These are phyloP conservation scores for Amniculicola lignicola DNA, from an alignment of 495 filamentous ascomycete species.

Conservation along the genomic window DNA sequence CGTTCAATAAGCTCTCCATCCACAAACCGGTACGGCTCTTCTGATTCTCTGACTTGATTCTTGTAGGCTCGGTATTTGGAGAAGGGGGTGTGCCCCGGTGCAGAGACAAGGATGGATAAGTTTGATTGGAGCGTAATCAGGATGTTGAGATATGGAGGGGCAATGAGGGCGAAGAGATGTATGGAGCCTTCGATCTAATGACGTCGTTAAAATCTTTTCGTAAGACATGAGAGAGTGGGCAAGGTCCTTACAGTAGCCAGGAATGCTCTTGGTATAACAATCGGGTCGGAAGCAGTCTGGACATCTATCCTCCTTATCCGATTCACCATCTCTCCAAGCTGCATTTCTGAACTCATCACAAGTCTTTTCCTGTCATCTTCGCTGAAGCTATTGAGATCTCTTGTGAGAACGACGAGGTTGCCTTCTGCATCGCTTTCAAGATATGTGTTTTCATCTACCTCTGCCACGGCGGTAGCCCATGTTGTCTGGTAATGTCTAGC, in stretches of 20 bases:
- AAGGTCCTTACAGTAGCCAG: constrained; percentile 73
- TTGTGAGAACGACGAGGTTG: constrained; percentile 75
- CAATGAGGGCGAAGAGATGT: constrained; percentile 80
- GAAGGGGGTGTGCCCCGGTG: constrained; percentile 70
- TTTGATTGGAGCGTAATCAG: constrained; percentile 77
- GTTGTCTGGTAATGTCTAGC: constrained; percentile 75
- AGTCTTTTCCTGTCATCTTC: constrained; percentile 69
- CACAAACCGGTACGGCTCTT: constrained; percentile 81
- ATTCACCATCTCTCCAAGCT: constrained; percentile 90
- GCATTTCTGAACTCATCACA: constrained; percentile 72
- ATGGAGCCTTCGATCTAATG: constrained; percentile 81
- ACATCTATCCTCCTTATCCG: constrained; percentile 65
- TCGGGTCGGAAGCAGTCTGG: constrained; percentile 54
- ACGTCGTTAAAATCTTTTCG: neutral
- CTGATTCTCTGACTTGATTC: constrained; percentile 62
- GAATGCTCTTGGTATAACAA: constrained; percentile 79
- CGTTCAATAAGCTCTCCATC: constrained; percentile 88
- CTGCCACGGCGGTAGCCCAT: constrained; percentile 76
- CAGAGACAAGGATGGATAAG: constrained; percentile 62
- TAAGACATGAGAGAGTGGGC: neutral
- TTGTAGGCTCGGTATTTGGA: constrained; percentile 74
- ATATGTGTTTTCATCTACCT: constrained; percentile 68
- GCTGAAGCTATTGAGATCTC: constrained; percentile 68
- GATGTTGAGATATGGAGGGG: constrained; percentile 65
- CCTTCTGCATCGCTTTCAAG: constrained; percentile 81